Conservation (phyloP, 768 basidiomycete species). For the Suillus tomentosus region DNA sequence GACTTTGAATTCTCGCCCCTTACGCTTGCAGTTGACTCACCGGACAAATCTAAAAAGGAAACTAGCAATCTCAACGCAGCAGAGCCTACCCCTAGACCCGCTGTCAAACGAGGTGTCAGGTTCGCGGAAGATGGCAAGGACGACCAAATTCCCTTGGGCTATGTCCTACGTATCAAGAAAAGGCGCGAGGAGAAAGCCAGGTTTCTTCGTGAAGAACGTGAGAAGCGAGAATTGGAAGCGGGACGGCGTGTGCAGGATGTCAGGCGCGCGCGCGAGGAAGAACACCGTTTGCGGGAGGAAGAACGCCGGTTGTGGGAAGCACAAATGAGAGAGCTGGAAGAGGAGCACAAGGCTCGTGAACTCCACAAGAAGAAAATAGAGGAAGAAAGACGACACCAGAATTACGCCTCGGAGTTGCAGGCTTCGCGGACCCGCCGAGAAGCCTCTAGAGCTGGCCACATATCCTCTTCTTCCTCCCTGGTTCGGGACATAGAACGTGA, state of each 20-base stretch:
- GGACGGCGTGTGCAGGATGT: constrained; percentile 43
- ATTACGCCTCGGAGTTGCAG: constrained; percentile 59
- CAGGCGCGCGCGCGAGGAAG: constrained; percentile 45
- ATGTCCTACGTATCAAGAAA: constrained; percentile 72
- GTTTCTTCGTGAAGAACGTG: constrained; percentile 62
- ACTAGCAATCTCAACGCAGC: constrained; percentile 6
- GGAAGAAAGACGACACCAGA: constrained; percentile 53
- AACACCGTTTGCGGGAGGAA: constrained; percentile 43
- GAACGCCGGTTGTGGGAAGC: constrained; percentile 46
- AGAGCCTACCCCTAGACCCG: constrained; percentile 16
- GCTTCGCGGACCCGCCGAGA: constrained; percentile 66
- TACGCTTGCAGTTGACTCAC: constrained; percentile 9
- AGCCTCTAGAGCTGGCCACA: constrained; percentile 48
- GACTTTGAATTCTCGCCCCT: background rate
- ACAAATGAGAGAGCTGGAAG: constrained; percentile 50
- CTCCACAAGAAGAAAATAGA: constrained; percentile 39
- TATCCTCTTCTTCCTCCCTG: constrained; percentile 24
- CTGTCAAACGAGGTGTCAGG: constrained; percentile 54
- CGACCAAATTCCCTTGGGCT: constrained; percentile 66
- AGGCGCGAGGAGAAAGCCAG: constrained; percentile 71
- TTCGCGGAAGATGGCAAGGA: constrained; percentile 66
- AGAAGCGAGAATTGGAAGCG: constrained; percentile 52
- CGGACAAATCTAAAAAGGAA: constrained; percentile 9
- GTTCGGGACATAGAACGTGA: constrained; percentile 30
- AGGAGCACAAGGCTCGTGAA: constrained; percentile 47